These are phyloP conservation scores for Pseudogymnoascus destructans DNA, from an alignment of 2,329 filamentous ascomycete genomes.

Conservation along the genomic window DNA sequence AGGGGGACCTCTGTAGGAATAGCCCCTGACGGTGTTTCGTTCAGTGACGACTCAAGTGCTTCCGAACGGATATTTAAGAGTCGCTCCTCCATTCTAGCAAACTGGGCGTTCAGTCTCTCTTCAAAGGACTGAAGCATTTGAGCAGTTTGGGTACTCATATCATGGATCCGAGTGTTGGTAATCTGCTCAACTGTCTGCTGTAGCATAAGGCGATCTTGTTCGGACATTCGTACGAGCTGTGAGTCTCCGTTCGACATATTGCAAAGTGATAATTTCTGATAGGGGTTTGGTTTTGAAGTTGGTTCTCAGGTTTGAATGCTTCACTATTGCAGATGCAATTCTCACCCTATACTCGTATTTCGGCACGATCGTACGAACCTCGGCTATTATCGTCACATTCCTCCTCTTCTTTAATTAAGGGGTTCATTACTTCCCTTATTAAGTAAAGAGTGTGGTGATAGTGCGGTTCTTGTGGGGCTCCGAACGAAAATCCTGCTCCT, in stretches of 20 bases:
- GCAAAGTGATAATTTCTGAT: background rate
- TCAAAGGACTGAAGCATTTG: background rate
- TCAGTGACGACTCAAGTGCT: background rate
- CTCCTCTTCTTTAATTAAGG: no score
- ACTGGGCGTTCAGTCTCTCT: background rate
- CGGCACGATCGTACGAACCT: no score
- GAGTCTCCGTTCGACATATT: background rate
- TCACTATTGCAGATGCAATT: background rate
- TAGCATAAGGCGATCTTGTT: background rate
- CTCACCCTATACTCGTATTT: background rate
- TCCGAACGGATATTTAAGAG: background rate
- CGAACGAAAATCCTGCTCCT: background rate
- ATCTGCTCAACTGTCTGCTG: background rate
- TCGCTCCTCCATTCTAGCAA: background rate
- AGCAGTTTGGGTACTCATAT: background rate
- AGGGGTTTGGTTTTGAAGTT: background rate
- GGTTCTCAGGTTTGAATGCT: background rate
- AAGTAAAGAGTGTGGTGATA: background rate
- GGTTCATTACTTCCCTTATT: background rate
- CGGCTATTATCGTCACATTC: no score
- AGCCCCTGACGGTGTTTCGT: background rate
- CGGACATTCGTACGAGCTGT: background rate
- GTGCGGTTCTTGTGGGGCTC: background rate
- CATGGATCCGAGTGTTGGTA: background rate
- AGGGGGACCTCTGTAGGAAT: no score